Base-by-base conservation (phyloP, 2,329 filamentous ascomycete genomes). In the Trichoderma lentiforme region DNA sequence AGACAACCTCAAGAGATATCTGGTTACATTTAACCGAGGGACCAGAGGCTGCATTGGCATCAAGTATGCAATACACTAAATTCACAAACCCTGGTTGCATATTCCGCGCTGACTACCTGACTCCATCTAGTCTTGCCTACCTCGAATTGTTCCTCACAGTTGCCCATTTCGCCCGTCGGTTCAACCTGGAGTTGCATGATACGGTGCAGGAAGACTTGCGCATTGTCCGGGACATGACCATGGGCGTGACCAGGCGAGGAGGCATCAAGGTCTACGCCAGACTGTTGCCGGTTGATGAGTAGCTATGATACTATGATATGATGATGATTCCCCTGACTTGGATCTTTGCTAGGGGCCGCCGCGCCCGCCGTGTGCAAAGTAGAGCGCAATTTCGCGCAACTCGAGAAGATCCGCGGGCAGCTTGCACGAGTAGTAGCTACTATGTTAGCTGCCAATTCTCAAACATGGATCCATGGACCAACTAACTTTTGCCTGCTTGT, bases 21-120 rank as follows among this genome's bases (percentile, higher is more conserved):
- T 76, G 15, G 72, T 69, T 9, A 70, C 57, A 24, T 76, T 76
- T 60, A 73, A 63, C 14, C 72, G 74, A 69, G 75, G 75, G 9
- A 75, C 74, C 71, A 73, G 75, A 53, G 64, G 70, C 5, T 76
- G 75, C 66, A 72, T 76, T 47, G 75, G 75, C 34, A 73, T 76
- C 8, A 73, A 75, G 74, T 76, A 71, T 62, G 24, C 60, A 43
- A 51, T 21, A 51, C 28, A 32, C 28, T 60, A 30, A 30, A 14
- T 47, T 24, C 51, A 65, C 11, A 30, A 14, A 14, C 8, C 18
- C 18, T 28, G 14, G 12, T n/a, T 39, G 30, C 26, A 28, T n/a
- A 39, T 18, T 43, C 39, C 39, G 39, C 30, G 51, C 51, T 58
- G 51, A 58, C 51, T n/a, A 39, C 21, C 21, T 15, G 58, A 39